phyloP scores from a whole-genome alignment of 202 grass and related monocot genomes.

The Carex sylvatica region DNA sequence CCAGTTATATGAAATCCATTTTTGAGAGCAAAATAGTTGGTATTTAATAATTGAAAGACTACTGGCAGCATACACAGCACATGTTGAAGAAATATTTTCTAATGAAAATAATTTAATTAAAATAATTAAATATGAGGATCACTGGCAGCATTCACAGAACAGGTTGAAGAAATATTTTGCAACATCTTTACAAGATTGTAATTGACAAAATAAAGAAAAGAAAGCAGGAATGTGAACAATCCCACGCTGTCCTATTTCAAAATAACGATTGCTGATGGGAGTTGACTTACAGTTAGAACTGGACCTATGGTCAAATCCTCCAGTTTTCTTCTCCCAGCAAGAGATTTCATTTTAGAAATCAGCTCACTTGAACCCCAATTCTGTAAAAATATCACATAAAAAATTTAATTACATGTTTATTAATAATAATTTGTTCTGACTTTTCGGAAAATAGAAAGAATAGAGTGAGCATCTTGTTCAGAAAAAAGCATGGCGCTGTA shows the following conservation, averaged over 20 bases:
- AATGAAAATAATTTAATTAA: too few relatives aligned
- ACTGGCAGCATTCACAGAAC: neutral
- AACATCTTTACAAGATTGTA: neutral
- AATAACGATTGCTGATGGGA: slow-evolving; percentile 7
- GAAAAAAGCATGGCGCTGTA: neutral
- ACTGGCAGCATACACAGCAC: neutral
- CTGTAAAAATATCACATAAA: slow-evolving; percentile 41
- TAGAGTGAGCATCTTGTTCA: neutral
- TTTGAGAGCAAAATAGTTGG: neutral
- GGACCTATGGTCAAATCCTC: slow-evolving; percentile 94
- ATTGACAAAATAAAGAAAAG: neutral
- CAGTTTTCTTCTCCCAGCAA: slow-evolving; percentile 78
- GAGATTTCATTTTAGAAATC: slow-evolving; percentile 72
- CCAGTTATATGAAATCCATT: neutral
- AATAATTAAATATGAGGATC: neutral
- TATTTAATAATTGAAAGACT: neutral
- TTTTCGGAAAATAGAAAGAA: slow-evolving; percentile 3
- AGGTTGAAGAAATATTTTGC: neutral
- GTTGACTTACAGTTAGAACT: slow-evolving; percentile 78
- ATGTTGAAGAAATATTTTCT: neutral
- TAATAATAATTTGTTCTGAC: neutral
- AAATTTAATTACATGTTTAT: neutral
- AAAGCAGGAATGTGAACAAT: neutral
- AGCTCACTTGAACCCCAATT: slow-evolving; percentile 81
- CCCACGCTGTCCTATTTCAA: neutral